These are phyloP conservation scores for Candida sojae DNA, from an alignment of 1,139 yeast genomes.

Conservation along the genomic window DNA sequence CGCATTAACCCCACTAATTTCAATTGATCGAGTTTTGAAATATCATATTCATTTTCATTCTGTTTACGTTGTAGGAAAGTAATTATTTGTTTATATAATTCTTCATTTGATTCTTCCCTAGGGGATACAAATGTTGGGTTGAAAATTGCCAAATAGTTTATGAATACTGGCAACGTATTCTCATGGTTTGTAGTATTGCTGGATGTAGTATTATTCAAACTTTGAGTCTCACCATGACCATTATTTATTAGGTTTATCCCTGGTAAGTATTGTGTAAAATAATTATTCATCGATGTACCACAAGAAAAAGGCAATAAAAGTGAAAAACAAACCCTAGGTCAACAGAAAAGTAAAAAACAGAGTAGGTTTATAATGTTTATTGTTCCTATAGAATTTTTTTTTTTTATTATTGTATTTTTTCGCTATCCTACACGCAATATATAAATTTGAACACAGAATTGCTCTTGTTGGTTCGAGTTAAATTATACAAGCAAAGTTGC, in stretches of 20 bases:
- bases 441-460: too few species aligned
- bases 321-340: too few species aligned
- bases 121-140: constrained; percentile 23
- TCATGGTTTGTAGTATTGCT: too few species aligned
- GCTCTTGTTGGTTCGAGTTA: too few species aligned
- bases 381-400: background rate
- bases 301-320: background rate
- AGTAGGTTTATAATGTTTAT: background rate
- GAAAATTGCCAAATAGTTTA: constrained; percentile 14
- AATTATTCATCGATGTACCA: background rate
- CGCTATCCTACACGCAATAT: background rate
- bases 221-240: background rate
- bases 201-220: too few species aligned
- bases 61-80: constrained; percentile 25
- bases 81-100: constrained; percentile 30
- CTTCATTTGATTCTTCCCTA: constrained; percentile 29
- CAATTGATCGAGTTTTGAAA: constrained; percentile 25
- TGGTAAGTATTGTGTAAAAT: background rate
- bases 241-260: background rate
- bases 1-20: constrained; percentile 38
- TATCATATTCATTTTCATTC: constrained; percentile 8
- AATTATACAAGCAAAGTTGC: too few species aligned
- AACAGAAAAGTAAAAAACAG: background rate
- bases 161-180: background rate
- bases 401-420: background rate